Conservation (phyloP, 2,329 filamentous ascomycete genomes). For the Trichophyton equinum region DNA sequence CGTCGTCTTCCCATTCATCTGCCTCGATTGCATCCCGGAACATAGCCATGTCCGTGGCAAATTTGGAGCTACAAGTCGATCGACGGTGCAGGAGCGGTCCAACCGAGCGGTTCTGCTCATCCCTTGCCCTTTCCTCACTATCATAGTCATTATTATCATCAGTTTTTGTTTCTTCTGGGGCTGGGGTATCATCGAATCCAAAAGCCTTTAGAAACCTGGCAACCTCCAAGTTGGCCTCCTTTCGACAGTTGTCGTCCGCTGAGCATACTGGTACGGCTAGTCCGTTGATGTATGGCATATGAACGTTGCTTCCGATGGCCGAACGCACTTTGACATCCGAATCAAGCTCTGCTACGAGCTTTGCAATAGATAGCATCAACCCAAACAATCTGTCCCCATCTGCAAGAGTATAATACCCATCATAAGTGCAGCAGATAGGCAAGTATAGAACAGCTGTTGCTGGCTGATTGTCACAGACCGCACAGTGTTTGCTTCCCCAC, state of each 20-base stretch:
- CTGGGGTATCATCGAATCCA: not conserved
- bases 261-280: conserved; percentile 12
- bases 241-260: conserved; percentile 7
- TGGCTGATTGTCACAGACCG: conserved; percentile 5
- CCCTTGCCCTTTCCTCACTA: not conserved
- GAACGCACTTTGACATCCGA: conserved; percentile 7
- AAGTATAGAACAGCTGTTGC: conserved; percentile 8
- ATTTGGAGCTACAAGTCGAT: not conserved
- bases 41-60: conserved; percentile 3
- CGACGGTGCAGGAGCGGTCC: not conserved
- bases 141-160: not conserved
- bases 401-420: conserved; percentile 9
- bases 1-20: conserved; percentile 6
- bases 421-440: conserved; percentile 10
- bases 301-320: conserved; percentile 10
- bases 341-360: conserved; percentile 9
- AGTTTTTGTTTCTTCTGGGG: not conserved
- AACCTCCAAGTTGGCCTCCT: not conserved
- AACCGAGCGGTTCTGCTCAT: not conserved
- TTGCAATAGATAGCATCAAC: conserved; percentile 11
- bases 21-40: conserved; percentile 2
- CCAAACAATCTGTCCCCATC: conserved; percentile 10
- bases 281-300: conserved; percentile 9
- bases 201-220: not conserved
- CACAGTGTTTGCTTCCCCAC: conserved; percentile 8